phyloP scores from a whole-genome alignment of 2,329 filamentous ascomycete species.

The Reticulascus tulasneorum region DNA sequence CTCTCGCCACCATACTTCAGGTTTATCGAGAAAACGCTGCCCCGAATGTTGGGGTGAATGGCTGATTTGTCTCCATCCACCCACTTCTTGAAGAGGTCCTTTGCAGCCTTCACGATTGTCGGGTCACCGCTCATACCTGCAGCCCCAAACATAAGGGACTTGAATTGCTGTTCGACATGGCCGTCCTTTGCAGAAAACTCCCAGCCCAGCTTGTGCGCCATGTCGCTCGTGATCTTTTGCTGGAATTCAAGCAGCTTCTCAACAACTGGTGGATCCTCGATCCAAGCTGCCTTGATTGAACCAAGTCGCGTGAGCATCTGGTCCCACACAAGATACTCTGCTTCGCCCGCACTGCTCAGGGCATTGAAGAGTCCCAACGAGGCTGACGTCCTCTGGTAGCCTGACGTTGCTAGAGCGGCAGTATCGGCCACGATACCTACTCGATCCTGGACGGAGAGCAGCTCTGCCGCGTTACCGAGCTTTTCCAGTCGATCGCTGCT shows the following conservation, averaged over 20 bases:
- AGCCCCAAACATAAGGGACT: constrained; percentile 81
- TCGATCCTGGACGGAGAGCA: constrained; percentile 83
- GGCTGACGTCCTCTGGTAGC: constrained; percentile 90
- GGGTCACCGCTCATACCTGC: constrained; percentile 80
- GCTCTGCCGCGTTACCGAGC: constrained; percentile 80
- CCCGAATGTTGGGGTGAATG: constrained; percentile 87
- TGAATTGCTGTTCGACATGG: constrained; percentile 92
- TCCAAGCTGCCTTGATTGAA: constrained; percentile 79
- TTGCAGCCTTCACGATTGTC: constrained; percentile 71
- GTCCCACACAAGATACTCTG: constrained; percentile 92
- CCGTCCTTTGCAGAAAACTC: constrained; percentile 78
- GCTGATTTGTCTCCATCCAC: constrained; percentile 73
- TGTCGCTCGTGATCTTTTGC: constrained; percentile 69
- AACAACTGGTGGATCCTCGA: constrained; percentile 69
- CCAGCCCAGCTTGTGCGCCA: constrained; percentile 87
- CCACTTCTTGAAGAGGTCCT: constrained; percentile 88
- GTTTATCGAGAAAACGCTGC: constrained; percentile 80
- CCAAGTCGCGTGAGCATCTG: constrained; percentile 79
- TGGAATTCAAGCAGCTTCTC: constrained; percentile 82
- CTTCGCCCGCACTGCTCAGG: constrained; percentile 72
- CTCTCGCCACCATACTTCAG: constrained; percentile 80
- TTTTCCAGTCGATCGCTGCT: constrained; percentile 77
- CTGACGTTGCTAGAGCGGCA: constrained; percentile 81
- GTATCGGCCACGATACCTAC: constrained; percentile 95
- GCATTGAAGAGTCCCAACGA: constrained; percentile 80